Base-by-base conservation (phyloP, 2,329 filamentous ascomycete genomes). In the Biscogniauxia sp. region DNA sequence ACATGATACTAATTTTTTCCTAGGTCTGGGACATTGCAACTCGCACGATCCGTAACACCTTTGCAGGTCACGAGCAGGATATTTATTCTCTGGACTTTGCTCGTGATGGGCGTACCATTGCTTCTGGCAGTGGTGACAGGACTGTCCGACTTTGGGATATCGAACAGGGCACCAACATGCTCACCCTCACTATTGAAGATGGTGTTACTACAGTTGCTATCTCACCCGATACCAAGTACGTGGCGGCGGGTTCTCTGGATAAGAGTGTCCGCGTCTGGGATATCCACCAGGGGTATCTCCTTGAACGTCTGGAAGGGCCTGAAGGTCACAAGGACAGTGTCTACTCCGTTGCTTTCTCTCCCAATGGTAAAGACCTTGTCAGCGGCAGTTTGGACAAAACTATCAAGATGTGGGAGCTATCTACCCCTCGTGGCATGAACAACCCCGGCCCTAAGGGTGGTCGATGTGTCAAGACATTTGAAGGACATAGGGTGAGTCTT, bases 201-300 rank as follows among this genome's bases (percentile, higher is more conserved):
- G 95, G 95, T 56, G 95, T 98, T 50, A 98, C 94, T 2, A 98
- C 95, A 1, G 94, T 99, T 55, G 95, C 95, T 65, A 97, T 98
- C 74, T 98, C 94, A 32, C 94, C 94, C 6, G 93, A 97, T 75
- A 94, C 92, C 59, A 92, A 94, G 70, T 96, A 90, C 71, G 93
- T 99, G 32, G 95, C 95, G 6, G 95, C 95, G 51, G 95, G 95
- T 54, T 97, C 93, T 51, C 84, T 99, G 51, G 94, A 98, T 75
- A 97, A 97, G 88, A 97, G 93, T 73, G 95, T 99, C 20, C 89
- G 94, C 53, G 94, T 99, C 28, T 99, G 94, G 94, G 94, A 98
- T 74, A 92, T 93, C 49, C 86, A 88, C 66, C 90, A 86, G 61
- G 94, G 93, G 57, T 92, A 90, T 73, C 85, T 97, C 15, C 87